Conservation (phyloP, 163 green algal genomes). For the Chlorella variabilis region DNA sequence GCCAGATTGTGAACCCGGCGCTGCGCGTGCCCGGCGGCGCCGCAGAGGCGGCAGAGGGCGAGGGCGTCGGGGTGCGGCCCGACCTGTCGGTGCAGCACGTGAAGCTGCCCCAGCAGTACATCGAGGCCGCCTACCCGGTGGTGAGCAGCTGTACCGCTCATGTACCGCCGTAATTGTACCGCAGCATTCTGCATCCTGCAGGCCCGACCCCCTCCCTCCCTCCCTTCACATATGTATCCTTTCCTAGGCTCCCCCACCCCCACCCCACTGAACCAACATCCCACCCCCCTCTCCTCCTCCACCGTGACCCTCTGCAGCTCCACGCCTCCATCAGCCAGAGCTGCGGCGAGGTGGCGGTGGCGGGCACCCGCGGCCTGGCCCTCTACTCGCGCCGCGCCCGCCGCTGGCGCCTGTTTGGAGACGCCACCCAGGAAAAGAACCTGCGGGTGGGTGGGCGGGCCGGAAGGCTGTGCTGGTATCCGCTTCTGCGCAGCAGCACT, state of each 20-base stretch:
- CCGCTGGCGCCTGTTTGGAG: conserved; percentile 89
- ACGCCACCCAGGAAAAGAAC: conserved; percentile 81
- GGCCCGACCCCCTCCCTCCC: too few species aligned
- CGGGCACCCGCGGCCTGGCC: conserved; percentile 74
- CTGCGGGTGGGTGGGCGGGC: conserved; percentile 30
- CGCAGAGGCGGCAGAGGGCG: neutral
- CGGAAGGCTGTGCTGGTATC: too few species aligned
- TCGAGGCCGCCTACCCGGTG: conserved; percentile 78
- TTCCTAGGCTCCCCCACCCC: too few species aligned
- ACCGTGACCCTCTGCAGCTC: conserved; percentile 10
- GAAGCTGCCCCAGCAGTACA: conserved; percentile 75
- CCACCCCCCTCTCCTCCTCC: neutral
- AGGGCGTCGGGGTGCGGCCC: neutral
- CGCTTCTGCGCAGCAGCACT: too few species aligned
- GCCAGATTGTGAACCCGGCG: conserved; percentile 6
- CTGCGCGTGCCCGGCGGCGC: neutral
- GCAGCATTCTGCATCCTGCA: too few species aligned
- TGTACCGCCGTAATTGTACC: too few species aligned
- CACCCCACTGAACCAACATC: too few species aligned
- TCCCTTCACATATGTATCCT: too few species aligned
- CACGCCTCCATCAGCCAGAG: conserved; percentile 66
- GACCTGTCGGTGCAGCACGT: conserved; percentile 71
- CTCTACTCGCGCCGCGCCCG: conserved; percentile 68
- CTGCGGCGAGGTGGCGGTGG: conserved; percentile 80
- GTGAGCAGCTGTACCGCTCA: conserved; percentile 5